These are phyloP conservation scores for Stagonosporopsis tanaceti DNA, from an alignment of 2,329 filamentous ascomycete genomes.

Conservation along the genomic window DNA sequence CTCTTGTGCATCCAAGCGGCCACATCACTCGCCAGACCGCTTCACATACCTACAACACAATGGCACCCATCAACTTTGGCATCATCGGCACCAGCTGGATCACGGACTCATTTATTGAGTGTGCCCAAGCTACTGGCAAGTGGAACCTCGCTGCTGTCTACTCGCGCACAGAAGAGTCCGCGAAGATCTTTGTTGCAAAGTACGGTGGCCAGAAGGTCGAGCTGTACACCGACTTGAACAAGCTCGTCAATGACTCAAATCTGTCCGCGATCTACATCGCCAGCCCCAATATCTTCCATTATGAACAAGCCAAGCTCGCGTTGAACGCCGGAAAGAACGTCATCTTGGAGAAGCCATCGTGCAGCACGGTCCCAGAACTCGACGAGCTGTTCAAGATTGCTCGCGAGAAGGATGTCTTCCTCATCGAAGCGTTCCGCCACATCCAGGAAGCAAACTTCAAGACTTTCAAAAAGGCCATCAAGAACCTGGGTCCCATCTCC, in stretches of 20 bases:
- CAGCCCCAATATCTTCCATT: constrained; percentile 59
- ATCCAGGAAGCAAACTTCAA: constrained; percentile 61
- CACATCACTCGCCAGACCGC: not conserved
- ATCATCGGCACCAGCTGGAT: constrained; percentile 61
- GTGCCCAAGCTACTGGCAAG: constrained; percentile 53
- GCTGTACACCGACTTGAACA: constrained; percentile 52
- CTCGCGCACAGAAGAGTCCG: constrained; percentile 55
- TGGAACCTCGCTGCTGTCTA: constrained; percentile 58
- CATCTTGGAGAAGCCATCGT: constrained; percentile 60
- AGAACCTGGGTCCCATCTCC: constrained; percentile 53
- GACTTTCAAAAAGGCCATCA: constrained; percentile 49
- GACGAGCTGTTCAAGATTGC: constrained; percentile 54
- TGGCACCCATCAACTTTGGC: constrained; percentile 52
- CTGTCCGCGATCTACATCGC: constrained; percentile 59
- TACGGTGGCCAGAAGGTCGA: constrained; percentile 43
- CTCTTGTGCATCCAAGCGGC: not conserved
- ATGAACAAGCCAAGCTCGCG: constrained; percentile 54
- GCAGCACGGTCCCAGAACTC: constrained; percentile 53
- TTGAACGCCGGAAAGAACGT: constrained; percentile 57
- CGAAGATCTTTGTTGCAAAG: constrained; percentile 54
- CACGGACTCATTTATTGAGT: constrained; percentile 57
- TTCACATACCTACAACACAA: constrained; percentile 17
- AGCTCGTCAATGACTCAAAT: constrained; percentile 49
- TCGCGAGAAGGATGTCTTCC: constrained; percentile 51
- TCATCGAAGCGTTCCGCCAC: constrained; percentile 60